Evolutionary conservation across 352 stramenopile genomes (phyloP), one percentile per base, ranked within the genome.

Genomic region (Phytophthora pisi): DNA sequence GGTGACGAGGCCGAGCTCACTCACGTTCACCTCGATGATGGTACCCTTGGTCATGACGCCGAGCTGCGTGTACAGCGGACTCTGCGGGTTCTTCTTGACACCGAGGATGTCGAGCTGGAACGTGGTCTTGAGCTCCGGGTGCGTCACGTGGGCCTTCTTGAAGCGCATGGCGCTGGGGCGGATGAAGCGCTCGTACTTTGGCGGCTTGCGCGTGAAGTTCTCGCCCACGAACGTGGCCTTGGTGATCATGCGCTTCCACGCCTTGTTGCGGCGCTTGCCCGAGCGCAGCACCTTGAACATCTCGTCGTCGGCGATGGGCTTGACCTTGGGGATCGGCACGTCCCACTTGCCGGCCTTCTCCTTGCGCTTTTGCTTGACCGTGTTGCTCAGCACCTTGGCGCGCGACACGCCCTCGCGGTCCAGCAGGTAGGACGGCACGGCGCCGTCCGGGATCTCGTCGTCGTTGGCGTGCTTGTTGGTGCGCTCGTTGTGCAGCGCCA

Each of bases 181-280:
- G 72, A 99, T 99, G 78, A 99, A 99, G 30, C 98, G 94, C 88
- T 99, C 98, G 84, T 99, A 99, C 78, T 99, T 99, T 72, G 98
- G 98, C 62, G 98, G 97, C 75, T 99, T 99, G 59, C 98, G 92
- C 52, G 98, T 99, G 70, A 99, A 99, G 74, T 97, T 98, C 56
- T 99, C 97, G 53, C 98, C 98, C n/a, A 99, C 97, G 75, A 99
- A 99, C 34, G 98, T 99, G 38, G 90, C 87, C 72, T 94, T 97
- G 51, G 86, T 95, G 70, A 95, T 93, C 87, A 95, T 96, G 64
- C 88, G 85, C 75, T 96, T 95, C 88, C 88, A 96, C 28, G 85
- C 78, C 82, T 95, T 96, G 77, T 96, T 98, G 72, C 97, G 96
- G 30, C 98, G 96, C 70, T 98, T 99, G 49, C 98, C 98, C 16